A percentile compares a stretch with the other conserved stretches of the same genome.
phyloP scores from a whole-genome alignment of 441 rosid species.

The Sinapis alba region DNA sequence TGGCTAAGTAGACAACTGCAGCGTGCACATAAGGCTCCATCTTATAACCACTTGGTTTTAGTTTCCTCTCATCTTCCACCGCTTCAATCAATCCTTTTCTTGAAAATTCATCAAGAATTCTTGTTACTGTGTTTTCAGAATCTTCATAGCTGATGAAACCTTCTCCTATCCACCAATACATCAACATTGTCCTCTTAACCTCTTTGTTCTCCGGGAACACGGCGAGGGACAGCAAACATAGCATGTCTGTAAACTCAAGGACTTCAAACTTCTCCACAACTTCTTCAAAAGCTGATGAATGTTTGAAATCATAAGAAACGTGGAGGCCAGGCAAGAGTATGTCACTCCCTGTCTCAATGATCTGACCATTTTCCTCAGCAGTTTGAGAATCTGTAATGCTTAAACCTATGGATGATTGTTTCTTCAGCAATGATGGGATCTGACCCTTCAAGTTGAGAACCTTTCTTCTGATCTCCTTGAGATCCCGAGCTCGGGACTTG shows the following conservation, averaged over 20 bases:
- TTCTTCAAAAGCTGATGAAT: constrained; percentile 28
- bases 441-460: constrained; percentile 36
- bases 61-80: constrained; percentile 33
- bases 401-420: constrained; percentile 25
- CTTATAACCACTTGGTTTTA: constrained; percentile 33
- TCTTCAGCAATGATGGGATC: constrained; percentile 37
- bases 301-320: background rate
- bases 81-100: constrained; percentile 38
- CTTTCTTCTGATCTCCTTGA: constrained; percentile 35
- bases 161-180: constrained; percentile 63
- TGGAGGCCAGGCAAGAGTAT: constrained; percentile 29
- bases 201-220: constrained; percentile 50
- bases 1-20: constrained; percentile 44
- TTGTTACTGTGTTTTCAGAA: constrained; percentile 13
- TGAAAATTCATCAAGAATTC: constrained; percentile 33
- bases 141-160: constrained; percentile 23
- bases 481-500: constrained; percentile 19
- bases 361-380: background rate
- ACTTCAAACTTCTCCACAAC: constrained; percentile 24
- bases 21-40: constrained; percentile 49
- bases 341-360: constrained; percentile 14
- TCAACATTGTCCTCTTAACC: constrained; percentile 48
- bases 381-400: constrained; percentile 5
- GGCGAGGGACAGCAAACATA: constrained; percentile 45
- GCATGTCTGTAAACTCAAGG: constrained; percentile 9